A percentile compares a stretch with the other conserved stretches of the same genome.
Conservation (phyloP, 1,284 basidiomycete species). For the Apiotrichum siamense region DNA sequence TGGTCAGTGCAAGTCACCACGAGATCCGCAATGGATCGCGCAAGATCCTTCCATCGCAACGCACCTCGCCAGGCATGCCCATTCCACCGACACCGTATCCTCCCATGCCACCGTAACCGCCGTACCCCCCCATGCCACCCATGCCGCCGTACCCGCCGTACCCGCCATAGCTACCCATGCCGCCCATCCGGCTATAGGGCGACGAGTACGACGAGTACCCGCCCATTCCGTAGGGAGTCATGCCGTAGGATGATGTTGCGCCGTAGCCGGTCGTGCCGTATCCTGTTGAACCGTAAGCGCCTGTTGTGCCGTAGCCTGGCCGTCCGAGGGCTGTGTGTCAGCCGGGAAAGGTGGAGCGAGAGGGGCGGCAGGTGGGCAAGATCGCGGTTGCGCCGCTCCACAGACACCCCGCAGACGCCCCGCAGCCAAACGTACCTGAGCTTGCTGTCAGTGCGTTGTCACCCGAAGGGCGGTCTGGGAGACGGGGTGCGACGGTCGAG, state of each 20-base stretch:
- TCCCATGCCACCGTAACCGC: slow-evolving; percentile 32
- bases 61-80: slow-evolving; percentile 50
- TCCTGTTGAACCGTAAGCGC: not conserved
- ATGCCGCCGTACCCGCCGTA: slow-evolving; percentile 50
- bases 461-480: slow-evolving; percentile 38
- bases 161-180: slow-evolving; percentile 24
- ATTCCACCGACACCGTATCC: slow-evolving; percentile 53
- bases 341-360: too few relatives aligned
- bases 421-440: slow-evolving; percentile 1
- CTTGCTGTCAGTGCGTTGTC: slow-evolving; percentile 7
- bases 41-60: not conserved
- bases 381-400: too few relatives aligned
- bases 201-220: slow-evolving; percentile 23
- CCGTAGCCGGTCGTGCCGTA: slow-evolving; percentile 17
- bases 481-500: slow-evolving; percentile 25
- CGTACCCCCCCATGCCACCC: slow-evolving; percentile 44
- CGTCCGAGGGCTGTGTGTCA: not conserved
- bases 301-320: not conserved
- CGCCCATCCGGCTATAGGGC: slow-evolving; percentile 10
- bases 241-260: slow-evolving; percentile 8
- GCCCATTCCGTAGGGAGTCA: slow-evolving; percentile 19
- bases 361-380: too few relatives aligned
- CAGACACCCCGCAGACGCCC: too few relatives aligned
- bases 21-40: too few relatives aligned
- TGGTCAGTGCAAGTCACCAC: slow-evolving; percentile 7